A percentile compares a stretch with the other conserved stretches of the same genome.
Evolutionary conservation across 177 flowering plant species (phyloP).

Genomic region (Vitis hybrid): DNA sequence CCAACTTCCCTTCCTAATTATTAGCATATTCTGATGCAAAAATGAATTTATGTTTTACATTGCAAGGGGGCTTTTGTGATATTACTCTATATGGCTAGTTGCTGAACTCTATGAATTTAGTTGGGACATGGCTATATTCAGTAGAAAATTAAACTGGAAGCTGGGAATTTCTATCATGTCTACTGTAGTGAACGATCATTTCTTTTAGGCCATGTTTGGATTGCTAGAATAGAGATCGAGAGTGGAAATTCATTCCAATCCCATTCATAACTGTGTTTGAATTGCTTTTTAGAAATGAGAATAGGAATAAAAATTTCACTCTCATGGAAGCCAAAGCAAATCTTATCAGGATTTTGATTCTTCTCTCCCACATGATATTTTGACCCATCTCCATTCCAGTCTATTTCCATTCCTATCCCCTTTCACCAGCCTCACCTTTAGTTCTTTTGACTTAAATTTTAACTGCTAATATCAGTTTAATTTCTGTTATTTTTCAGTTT

Average conservation of each 20-base stretch:
- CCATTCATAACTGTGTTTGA: no score
- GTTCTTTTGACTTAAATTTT: background rate
- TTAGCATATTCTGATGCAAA: background rate
- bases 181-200: background rate
- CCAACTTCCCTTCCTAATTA: background rate
- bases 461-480: background rate
- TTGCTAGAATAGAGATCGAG: no score
- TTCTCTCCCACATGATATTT: no score
- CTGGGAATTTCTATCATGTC: background rate
- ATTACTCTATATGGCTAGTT: background rate
- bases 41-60: background rate
- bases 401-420: no score
- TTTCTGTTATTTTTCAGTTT: conserved; percentile 49
- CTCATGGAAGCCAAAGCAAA: no score
- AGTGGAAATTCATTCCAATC: no score
- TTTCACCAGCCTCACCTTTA: background rate
- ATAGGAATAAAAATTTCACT: no score
- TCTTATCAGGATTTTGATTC: no score
- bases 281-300: no score
- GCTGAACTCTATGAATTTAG: background rate
- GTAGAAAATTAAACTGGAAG: background rate
- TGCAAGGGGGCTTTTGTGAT: background rate
- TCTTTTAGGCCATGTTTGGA: no score
- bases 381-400: no score
- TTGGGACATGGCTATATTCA: background rate